Base-by-base conservation (phyloP, 2,329 filamentous ascomycete species). In the Beauveria medogensis region DNA sequence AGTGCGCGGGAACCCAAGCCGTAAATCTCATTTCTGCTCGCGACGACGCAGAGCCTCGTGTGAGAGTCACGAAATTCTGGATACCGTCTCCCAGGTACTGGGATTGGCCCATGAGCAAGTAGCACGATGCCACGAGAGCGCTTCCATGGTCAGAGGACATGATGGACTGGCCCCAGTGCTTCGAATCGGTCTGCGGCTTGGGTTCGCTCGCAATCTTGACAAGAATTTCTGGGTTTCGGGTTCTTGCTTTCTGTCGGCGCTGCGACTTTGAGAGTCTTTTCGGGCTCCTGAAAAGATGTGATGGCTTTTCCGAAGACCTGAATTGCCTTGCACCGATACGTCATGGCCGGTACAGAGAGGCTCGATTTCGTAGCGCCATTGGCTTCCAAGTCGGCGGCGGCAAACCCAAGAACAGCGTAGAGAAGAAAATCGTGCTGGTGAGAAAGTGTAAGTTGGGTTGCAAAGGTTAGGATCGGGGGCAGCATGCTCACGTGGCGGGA, bases 141-240 rank as follows among this genome's bases (percentile, higher is more conserved):
- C 56, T 59, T 2, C 47, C 56, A 20, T 59, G 56, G 24, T 59
- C 56, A 43, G 24, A 44, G 2, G 56, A 59, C 37, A 52, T 20
- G 56, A 59, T 59, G 47, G 56, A 59, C 12, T 52, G 46, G 7
- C 56, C 56, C n/a, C 52, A 59, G 24, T 59, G 47, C 28, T 30
- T 22, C 9, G 56, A 59, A 20, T 59, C 47, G 16, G 47, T 52
- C 44, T 59, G 56, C 2, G 56, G 47, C 26, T 52, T 59, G 16
- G 47, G 37, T 6, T 59, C 47, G 2, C 56, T n/a, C 0, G 56
- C 47, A 52, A 59, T 59, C 18, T 59, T 59, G 56, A 47, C 56
- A 2, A n/a, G 37, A 59, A 7, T 52, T 52, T 18, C 37, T 24
- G 5, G 56, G 56, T 20, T 37, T 51, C 22, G 56, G 37, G 3